Percentiles rank a stretch among this genome's conserved stretches.
These are phyloP conservation scores for Solanum etuberosum DNA, from an alignment of 257 asterid species.

Conservation along the genomic window DNA sequence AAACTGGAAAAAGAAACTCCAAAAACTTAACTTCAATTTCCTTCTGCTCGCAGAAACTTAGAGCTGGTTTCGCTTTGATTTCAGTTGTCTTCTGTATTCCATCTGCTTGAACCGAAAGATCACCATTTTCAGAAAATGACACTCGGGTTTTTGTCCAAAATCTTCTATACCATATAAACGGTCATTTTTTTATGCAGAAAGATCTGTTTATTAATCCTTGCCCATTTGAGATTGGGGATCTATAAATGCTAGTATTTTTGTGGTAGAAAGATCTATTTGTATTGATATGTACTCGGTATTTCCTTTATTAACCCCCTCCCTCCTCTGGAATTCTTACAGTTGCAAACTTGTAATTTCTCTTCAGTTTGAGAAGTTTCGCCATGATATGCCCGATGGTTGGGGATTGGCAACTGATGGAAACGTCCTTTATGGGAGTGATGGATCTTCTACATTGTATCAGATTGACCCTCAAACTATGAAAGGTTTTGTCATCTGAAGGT, in stretches of 20 bases:
- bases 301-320: not conserved
- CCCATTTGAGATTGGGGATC: not conserved
- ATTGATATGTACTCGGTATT: not conserved
- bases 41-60: not conserved
- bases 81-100: not conserved
- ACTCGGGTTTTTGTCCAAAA: not conserved
- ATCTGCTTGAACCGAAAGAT: not conserved
- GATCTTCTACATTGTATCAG: constrained; percentile 73
- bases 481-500: constrained; percentile 37
- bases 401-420: constrained; percentile 88
- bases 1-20: not conserved
- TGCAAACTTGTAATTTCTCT: not conserved
- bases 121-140: not conserved
- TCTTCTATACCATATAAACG: not conserved
- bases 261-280: not conserved
- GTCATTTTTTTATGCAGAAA: not conserved
- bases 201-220: not conserved
- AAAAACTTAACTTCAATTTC: not conserved
- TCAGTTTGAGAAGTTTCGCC: constrained; percentile 52
- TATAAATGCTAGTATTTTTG: not conserved
- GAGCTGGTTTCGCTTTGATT: not conserved
- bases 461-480: constrained; percentile 58
- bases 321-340: not conserved
- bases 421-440: constrained; percentile 78
- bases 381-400: constrained; percentile 95